Evolutionary conservation across 768 basidiomycete species (phyloP), one percentile per base, ranked within the genome.

Genomic region (Cantharellus cinnabarinus): DNA sequence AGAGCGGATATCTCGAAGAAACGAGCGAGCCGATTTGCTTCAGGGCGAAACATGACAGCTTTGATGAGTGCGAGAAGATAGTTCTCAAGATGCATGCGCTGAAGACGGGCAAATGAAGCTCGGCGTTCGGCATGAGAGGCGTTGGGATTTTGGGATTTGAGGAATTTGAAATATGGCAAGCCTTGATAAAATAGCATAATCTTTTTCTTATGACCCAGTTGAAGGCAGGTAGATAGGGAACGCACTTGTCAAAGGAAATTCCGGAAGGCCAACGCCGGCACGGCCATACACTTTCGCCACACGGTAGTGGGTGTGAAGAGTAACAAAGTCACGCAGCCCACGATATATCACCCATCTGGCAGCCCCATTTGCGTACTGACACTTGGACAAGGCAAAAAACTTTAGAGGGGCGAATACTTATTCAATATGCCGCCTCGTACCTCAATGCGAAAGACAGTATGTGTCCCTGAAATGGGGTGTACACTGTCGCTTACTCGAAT

Each of bases 331-430:
- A 62, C 88, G 81, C 58, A 95, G 75, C 70, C 93, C 83, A 57
- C 94, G 82, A 70, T 90, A 90, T n/a, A 89, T 77, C 38, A 95
- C 93, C 94, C 95, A 99, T 68, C 90, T 75, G 66, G 77, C 81
- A 7, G 83, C 82, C 29, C 89, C 89, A 63, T 94, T 91, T 0
- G 89, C 94, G 68, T 99, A 98, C 69, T 95, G 88, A 68, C 91
- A 97, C 69, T 74, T 34, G 42, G 15, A 54, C 34, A 52, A 37
- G 55, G 10, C 41, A 51, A 34, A 40, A 60, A 70, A 68, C 48
- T 69, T 5, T 29, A 29, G 20, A 29, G 20, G 20, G 20, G 20
- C 20, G 20, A 55, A n/a, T 29, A 38, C 5, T 10, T 42, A 29
- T 59, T 38, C 40, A 39, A 2, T 15, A 15, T 40, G 5, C 1